Evolutionary conservation across 164 flowering plant genomes (phyloP).

Genomic region (Liriodendron chinense): DNA sequence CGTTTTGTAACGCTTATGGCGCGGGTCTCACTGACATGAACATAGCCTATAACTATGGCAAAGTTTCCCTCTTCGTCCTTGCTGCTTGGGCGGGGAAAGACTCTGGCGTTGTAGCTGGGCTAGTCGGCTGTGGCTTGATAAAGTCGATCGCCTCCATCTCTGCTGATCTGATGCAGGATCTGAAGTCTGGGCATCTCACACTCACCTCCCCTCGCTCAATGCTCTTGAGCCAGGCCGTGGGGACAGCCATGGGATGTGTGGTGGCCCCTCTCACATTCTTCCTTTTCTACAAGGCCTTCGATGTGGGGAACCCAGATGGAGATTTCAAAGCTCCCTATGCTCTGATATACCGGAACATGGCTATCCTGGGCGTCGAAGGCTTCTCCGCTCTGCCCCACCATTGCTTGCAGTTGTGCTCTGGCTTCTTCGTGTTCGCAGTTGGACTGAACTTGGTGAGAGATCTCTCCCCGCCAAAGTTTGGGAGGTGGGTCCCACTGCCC

Average conservation of each 20-base stretch:
- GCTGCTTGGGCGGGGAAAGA: slow-evolving; percentile 62
- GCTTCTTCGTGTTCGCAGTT: slow-evolving; percentile 69
- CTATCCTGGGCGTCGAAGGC: slow-evolving; percentile 81
- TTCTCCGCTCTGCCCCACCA: slow-evolving; percentile 83
- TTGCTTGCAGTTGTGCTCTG: slow-evolving; percentile 79
- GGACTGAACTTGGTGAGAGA: slow-evolving; percentile 62
- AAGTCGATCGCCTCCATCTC: slow-evolving; percentile 75
- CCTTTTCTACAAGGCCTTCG: slow-evolving; percentile 90
- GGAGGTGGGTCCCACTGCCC: slow-evolving; percentile 75
- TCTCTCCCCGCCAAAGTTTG: slow-evolving; percentile 38
- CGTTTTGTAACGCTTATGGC: slow-evolving; percentile 97
- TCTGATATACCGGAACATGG: slow-evolving; percentile 87
- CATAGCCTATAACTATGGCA: slow-evolving; percentile 89
- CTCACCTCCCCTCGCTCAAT: slow-evolving; percentile 83
- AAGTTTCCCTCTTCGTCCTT: slow-evolving; percentile 74
- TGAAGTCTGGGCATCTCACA: slow-evolving; percentile 86
- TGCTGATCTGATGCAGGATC: slow-evolving; percentile 87
- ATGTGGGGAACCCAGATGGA: slow-evolving; percentile 77
- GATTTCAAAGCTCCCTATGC: slow-evolving; percentile 94
- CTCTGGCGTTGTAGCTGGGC: slow-evolving; percentile 81
- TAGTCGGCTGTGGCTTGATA: slow-evolving; percentile 76
- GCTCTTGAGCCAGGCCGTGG: slow-evolving; percentile 78
- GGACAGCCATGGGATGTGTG: slow-evolving; percentile 88
- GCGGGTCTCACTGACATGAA: slow-evolving; percentile 89
- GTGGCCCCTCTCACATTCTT: slow-evolving; percentile 79